Base-by-base conservation (phyloP, 2,329 filamentous ascomycete genomes). In the Colletotrichum sp. region DNA sequence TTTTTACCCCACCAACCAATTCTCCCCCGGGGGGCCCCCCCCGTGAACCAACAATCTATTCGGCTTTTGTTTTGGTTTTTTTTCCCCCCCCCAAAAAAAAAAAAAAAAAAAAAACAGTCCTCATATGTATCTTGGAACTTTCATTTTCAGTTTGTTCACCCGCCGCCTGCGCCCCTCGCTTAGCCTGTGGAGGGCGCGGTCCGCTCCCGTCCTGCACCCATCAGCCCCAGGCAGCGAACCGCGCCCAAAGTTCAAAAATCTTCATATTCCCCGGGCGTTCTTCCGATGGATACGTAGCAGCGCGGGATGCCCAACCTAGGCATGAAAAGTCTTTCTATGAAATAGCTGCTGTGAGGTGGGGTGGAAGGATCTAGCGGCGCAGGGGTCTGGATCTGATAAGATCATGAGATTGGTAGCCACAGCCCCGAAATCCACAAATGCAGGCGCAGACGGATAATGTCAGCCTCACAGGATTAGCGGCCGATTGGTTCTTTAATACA, bases 401-500 rank as follows among this genome's bases (percentile, higher is more conserved):
- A 49, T 49, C 16, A 36, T 36, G 2, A 2, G 39, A 0, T 6
- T 49, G 44, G 3, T 49, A 18, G 39, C 39, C 44, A 21, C 44
- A 49, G 44, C 44, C 44, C 44, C 44, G 3, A 49, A 13, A n/a
- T 49, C 44, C n/a, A 21, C 44, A 21, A 12, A n/a, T 49, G 18
- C 6, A 49, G 6, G 44, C 18, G 18, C 1, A 12, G 2, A n/a
- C 12, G 0, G 10, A 12, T n/a, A 49, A 10, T n/a, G 1, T 49
- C 5, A 49, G 39, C 39, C 39, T 18, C 39, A 44, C 39, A 49
- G 9, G 3, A 49, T 13, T 3, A 44, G 39, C 39, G 16, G 16
- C 18, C 0, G 39, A 1, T 16, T 44, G 39, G 2, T 0, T 12
- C 16, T n/a, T n/a, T 0, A 2, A n/a, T n/a, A 0, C 5, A 12